phyloP scores from a whole-genome alignment of 78 protist species.

The Protostelium mycophagum region DNA sequence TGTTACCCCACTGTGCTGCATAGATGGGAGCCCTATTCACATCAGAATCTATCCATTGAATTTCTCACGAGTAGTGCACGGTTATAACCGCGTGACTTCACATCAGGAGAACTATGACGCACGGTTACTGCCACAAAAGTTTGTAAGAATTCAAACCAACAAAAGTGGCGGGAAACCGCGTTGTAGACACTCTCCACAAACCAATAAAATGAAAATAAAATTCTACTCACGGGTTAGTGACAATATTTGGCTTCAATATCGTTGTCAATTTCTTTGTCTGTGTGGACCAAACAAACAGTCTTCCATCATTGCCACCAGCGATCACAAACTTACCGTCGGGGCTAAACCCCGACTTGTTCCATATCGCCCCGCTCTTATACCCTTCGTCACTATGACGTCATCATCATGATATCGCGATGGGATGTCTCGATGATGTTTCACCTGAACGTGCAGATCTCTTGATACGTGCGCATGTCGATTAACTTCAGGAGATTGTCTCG shows the following conservation, averaged over 20 bases:
- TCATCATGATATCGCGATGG: background rate
- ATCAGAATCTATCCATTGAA: no score
- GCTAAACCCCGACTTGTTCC: conserved; percentile 39
- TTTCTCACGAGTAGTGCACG: no score
- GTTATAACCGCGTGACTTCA: background rate
- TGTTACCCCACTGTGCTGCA: background rate
- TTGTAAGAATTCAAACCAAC: no score
- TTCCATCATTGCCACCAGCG: conserved; percentile 62
- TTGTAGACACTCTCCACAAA: no score
- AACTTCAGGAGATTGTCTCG: conserved; percentile 71
- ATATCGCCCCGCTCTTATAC: conserved; percentile 51
- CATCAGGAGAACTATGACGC: background rate
- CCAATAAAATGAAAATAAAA: no score
- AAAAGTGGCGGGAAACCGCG: no score
- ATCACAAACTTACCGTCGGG: conserved; percentile 60
- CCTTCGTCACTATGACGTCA: conserved; percentile 26
- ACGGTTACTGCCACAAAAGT: no score
- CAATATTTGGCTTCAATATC: background rate
- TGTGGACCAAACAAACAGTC: conserved; percentile 69
- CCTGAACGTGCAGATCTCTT: conserved; percentile 41
- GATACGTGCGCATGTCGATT: conserved; percentile 63
- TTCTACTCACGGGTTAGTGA: background rate
- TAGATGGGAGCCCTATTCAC: background rate
- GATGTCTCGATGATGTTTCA: background rate
- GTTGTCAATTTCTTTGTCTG: conserved; percentile 2